Evolutionary conservation across 331 rosid species (phyloP), one percentile per base, ranked within the genome.

Genomic region (Pyrus hybrid): DNA sequence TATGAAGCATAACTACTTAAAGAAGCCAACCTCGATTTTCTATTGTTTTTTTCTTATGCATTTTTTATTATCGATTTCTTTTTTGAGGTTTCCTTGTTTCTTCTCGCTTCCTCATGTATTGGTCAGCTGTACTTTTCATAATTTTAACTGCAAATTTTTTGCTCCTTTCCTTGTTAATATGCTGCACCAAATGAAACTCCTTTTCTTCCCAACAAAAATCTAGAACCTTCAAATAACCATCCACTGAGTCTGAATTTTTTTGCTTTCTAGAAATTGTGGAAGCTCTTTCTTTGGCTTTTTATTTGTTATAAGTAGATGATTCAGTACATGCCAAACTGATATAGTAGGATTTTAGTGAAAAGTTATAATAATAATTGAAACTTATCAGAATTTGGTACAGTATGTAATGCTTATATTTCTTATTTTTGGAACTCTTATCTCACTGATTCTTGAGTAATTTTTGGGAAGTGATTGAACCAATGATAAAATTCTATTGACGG

Each of bases 1-100:
- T 94, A 89, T 33, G 32, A 56, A 28, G 41, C 18, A 28, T 11
- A 49, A 17, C 14, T 8, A 41, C 33, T 41, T 68, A 4, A 3
- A n/a, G 72, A 17, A 13, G 56, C 25, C 58, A 13, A 10, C 30
- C 13, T 37, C 43, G 43, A 37, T 37, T 51, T 51, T 51, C 20
- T 17, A 2, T 51, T 51, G 7, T 49, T 22, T 5, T 64, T 75
- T 75, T 63, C 25, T 28, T 61, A 17, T 49, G 62, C 8, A 18
- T 51, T 26, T 6, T 28, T 20, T 29, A 20, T 70, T 51, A 5
- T 47, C 25, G 61, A 8, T 14, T 7, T 45, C 20, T 53, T 16
- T 53, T 7, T n/a, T n/a, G 7, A 53, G 58, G 58, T 18, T 53
- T 53, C 14, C 4, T 7, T 68, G 32, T 23, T 66, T 66, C 26